Evolutionary conservation across 129 eudicot genomes (phyloP), one percentile per base, ranked within the genome.

Genomic region (Lactuca sativa): DNA sequence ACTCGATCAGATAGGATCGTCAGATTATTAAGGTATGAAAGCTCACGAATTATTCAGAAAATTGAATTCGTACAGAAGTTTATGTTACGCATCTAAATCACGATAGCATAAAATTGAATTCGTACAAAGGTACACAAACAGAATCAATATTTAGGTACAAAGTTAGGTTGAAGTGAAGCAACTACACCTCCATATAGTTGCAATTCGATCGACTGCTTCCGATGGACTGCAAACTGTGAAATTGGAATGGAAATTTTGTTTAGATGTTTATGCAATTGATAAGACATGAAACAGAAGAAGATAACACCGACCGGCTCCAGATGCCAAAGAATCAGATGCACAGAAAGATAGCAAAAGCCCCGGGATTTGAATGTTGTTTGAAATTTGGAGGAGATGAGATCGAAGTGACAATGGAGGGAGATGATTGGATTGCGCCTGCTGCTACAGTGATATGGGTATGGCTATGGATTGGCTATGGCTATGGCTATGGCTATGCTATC

Each of bases 101-200:
- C n/a, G 52, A 47, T 11, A 47, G 4, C 52, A 47, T 4, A 13
- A 66, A 31, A 48, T n/a, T 66, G 47, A 66, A 48, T 11, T 21
- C 48, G 51, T 64, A 64, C 69, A 64, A 17, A 44, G 12, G 55
- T 4, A 64, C 56, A 64, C 10, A 63, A 63, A 66, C 5, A 7
- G 54, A 47, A 64, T 44, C 5, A 7, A 11, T 36, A 64, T 6
- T 16, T 17, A 41, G 37, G 31, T 9, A 44, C 3, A 64, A 44
- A 43, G 15, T 15, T 66, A 66, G 71, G 71, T 66, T 66, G 48
- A n/a, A 66, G 14, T 31, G n/a, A 41, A 31, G 60, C 71, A 66
- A 51, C 32, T 47, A 47, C 12, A 47, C 52, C 52, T 47, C 52
- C 52, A 12, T 11, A 47, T 12, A 60, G 48, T 60, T 60, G 25